Percentiles rank a stretch among this genome's conserved stretches.
phyloP scores from a whole-genome alignment of 192 early-diverging fungal genomes.

The Lobulomyces angularis region DNA sequence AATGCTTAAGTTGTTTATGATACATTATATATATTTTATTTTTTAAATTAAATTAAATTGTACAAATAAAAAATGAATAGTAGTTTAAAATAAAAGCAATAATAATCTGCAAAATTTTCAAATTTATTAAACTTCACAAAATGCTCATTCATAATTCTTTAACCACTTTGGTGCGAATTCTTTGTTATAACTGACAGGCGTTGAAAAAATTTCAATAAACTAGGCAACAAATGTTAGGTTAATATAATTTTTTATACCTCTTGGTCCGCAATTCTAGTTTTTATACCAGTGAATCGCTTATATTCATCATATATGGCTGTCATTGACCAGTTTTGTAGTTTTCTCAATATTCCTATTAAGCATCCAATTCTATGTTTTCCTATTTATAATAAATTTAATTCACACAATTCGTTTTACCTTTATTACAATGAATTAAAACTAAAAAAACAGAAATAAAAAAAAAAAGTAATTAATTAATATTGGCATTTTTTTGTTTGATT shows the following conservation, averaged over 20 bases:
- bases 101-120: no score
- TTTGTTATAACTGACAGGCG: constrained; percentile 15
- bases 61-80: no score
- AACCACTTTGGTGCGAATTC: constrained; percentile 21
- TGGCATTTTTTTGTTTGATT: background rate
- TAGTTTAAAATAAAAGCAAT: no score
- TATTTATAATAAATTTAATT: constrained; percentile 4
- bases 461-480: background rate
- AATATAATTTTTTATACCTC: constrained; percentile 47
- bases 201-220: constrained; percentile 32
- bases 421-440: constrained; percentile 91
- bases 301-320: constrained; percentile 99
- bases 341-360: constrained; percentile 86
- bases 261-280: constrained; percentile 80
- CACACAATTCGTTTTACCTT: constrained; percentile 63
- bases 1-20: no score
- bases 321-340: constrained; percentile 84
- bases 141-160: background rate
- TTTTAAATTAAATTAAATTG: no score
- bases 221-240: constrained; percentile 1
- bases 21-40: no score
- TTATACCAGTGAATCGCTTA: constrained; percentile 78
- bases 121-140: no score
- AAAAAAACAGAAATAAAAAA: background rate
- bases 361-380: constrained; percentile 86